phyloP scores from a whole-genome alignment of 805 yeast species.

The Starmerella cellae region DNA sequence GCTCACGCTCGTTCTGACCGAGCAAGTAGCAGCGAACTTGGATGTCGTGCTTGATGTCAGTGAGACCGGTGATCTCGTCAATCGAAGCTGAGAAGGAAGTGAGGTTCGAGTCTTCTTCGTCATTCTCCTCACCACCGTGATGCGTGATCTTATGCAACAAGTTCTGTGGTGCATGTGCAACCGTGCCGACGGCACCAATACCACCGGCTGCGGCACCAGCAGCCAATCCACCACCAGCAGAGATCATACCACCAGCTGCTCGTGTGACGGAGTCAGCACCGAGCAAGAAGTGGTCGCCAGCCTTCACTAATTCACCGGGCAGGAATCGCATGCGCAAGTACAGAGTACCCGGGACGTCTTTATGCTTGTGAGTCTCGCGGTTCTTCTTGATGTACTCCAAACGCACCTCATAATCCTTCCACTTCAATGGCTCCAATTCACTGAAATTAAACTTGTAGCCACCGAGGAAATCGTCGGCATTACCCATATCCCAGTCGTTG shows the following conservation, averaged over 20 bases:
- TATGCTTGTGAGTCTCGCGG: conserved; percentile 30
- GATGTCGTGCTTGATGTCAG: conserved; percentile 22
- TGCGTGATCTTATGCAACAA: conserved; percentile 32
- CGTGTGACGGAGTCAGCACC: conserved; percentile 20
- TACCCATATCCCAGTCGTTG: conserved; percentile 90
- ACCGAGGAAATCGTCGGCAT: conserved; percentile 72
- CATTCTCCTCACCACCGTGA: conserved; percentile 12
- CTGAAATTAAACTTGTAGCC: conserved; percentile 44
- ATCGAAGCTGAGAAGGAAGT: conserved; percentile 13
- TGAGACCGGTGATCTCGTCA: conserved; percentile 19
- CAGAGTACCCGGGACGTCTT: conserved; percentile 48
- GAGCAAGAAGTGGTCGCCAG: conserved; percentile 15
- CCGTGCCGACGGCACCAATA: conserved; percentile 37
- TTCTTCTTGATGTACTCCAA: conserved; percentile 33
- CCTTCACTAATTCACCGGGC: conserved; percentile 47
- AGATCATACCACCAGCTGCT: conserved; percentile 18
- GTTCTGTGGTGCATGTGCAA: conserved; percentile 28
- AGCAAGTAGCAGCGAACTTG: conserved; percentile 38
- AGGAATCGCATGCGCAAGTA: conserved; percentile 48
- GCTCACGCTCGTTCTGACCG: conserved; percentile 37
- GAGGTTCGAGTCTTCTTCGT: conserved; percentile 12
- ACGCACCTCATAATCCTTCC: conserved; percentile 39
- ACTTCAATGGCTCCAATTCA: conserved; percentile 43
- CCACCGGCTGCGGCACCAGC: conserved; percentile 32
- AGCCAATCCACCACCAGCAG: conserved; percentile 31